Evolutionary conservation across 495 filamentous ascomycete genomes (phyloP), one percentile per base, ranked within the genome.

Genomic region (Evernia prunastri): DNA sequence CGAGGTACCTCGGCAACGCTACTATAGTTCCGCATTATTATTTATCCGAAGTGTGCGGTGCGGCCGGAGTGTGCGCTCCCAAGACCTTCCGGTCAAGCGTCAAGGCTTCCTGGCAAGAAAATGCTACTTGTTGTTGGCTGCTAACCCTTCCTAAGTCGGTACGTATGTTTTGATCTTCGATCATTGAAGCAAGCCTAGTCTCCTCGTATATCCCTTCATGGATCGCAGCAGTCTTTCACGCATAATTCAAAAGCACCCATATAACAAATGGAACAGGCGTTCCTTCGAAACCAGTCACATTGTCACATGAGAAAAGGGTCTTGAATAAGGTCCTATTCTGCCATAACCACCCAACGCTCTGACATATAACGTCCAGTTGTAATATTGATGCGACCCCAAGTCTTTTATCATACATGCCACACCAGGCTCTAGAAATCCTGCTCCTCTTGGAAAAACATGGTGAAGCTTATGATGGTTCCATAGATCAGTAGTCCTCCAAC

Each of bases 371-470:
- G 25, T 53, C 15, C n/a, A 11, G 29, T 20, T 36, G 12, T 37
- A 59, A 25, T 13, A 37, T 17, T n/a, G 12, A 58, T 31, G 45
- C 35, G n/a, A 59, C 33, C 33, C 62, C 56, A 35, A n/a, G 20
- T 35, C 49, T 53, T 15, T 64, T 53, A 40, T 59, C 29, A 36
- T 29, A 64, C 56, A 59, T 60, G 18, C 27, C 43, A 49, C 31
- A 33, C 23, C 12, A 40, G 1, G 29, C 23, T 51, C 47, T 68
- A 86, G 69, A 90, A 98, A 68, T 96, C 94, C 67, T 92, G 85
- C 78, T 97, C 90, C 73, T 97, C 91, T 74, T 91, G 87, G 82
- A 99, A 99, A 78, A 97, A 97, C 90, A 95, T 90, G 45, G 85
- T 87, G 77, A 99, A 99, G 74, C 86, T 91, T 73, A 97, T 94